Evolutionary conservation across 1,284 basidiomycete genomes (phyloP), one percentile per base, ranked within the genome.

Genomic region (Somion occarium): DNA sequence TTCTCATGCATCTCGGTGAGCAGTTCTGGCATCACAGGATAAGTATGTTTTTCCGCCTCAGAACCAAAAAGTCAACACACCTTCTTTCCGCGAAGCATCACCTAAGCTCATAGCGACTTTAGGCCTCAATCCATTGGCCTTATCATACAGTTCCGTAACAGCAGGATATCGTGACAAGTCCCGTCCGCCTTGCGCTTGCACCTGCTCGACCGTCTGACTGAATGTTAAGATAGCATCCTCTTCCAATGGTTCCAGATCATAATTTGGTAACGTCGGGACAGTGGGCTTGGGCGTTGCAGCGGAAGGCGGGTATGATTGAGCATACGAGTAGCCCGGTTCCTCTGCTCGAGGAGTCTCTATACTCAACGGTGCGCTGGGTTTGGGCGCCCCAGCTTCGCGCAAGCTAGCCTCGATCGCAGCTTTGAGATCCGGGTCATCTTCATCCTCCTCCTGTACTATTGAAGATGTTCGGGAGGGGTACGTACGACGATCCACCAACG

Each of bases 351-450:
- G 71, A 5, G 80, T 79, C 48, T 85, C 79, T 2, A 79, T 62
- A 9, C 75, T 81, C 2, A 78, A 62, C 1, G 91, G 91, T 0
- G 91, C 91, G 60, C 88, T 91, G 1, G 92, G 85, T 53, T 76
- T 81, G 0, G 88, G 86, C 5, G 86, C 84, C 54, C 83, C 86
- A 24, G 85, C 85, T 62, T 99, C 97, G 11, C 85, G 79, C 57
- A 99, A 69, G 64, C 91, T 94, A 0, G 97, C 97, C 63, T 98
- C 95, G 53, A 99, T 99, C 0, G 97, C 97, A 12, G 96, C 91
- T 49, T 80, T 84, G 20, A 99, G 74, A 58, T 99, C 93, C 9
- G 92, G 90, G 65, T 99, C 96, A 20, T 98, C 90, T 44, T 95
- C 93, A 20, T 93, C 92, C 12, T 82, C 85, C 3, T 71, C 70